Base-by-base conservation (phyloP, 2,329 filamentous ascomycete genomes). In the Claviceps lovelessii region DNA sequence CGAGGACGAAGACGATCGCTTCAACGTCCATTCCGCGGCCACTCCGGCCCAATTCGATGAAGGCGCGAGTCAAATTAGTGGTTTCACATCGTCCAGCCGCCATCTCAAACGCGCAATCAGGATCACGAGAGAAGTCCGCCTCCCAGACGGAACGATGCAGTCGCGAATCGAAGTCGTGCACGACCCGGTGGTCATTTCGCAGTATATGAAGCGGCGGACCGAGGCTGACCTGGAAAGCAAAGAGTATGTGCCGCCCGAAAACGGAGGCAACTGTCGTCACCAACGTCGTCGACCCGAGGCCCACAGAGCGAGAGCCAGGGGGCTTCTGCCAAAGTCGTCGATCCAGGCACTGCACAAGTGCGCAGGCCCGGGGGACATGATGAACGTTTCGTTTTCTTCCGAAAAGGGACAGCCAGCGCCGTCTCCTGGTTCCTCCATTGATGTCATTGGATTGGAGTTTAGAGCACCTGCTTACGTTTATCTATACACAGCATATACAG, bases 141-240 rank as follows among this genome's bases (percentile, higher is more conserved):
- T 69, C 56, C 58, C 70, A 4, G 71, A 74, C 57, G 73, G 73
- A 41, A 74, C 80, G 48, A 75, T 69, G 52, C 83, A 85, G 61
- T 76, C 79, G 47, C 79, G 80, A 59, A 83, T 85, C 54, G 79
- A 89, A 61, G 71, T 84, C 17, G 77, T 95, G 35, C 84, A 84
- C 61, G 90, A 97, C 66, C 83, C 86, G 2, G 83, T 88, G 51
- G 89, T 97, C 52, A 95, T 95, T 68, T 82, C 86, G 57, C 86
- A 90, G 67, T 98, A 98, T 67, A 79, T 87, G 65, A 90, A 87
- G 70, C 78, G 86, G 59, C 83, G 87, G 60, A 81, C 85, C 57
- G 81, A 84, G 60, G 76, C 81, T 58, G 82, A 89, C 59, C 77
- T 88, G 56, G 79, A 87, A 59, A 80, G 81, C 58, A 84, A 86